Evolutionary conservation across 2,329 filamentous ascomycete species (phyloP).

Genomic region (Epichloe coenophiala): DNA sequence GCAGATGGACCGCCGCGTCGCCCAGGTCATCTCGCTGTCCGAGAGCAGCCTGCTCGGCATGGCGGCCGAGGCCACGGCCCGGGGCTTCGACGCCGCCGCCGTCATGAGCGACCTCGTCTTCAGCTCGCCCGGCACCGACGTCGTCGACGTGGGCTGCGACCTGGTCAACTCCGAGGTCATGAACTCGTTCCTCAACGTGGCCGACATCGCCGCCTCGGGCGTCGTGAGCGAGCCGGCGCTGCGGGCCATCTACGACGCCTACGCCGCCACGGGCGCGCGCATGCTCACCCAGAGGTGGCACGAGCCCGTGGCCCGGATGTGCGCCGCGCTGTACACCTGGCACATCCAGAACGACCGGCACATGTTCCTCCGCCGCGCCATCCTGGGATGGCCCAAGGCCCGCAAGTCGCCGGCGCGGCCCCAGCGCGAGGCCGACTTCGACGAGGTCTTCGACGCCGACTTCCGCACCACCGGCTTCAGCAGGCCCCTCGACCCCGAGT

Average conservation of each 20-base stretch:
- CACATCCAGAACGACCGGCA: conserved; percentile 20
- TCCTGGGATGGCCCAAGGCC: conserved; percentile 17
- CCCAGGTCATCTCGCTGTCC: conserved; percentile 9
- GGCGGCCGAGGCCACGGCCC: conserved; percentile 9
- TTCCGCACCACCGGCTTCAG: conserved; percentile 15
- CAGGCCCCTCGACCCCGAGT: conserved; percentile 8
- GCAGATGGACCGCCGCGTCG: conserved; percentile 6
- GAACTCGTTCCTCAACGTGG: conserved; percentile 10
- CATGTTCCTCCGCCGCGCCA: conserved; percentile 18
- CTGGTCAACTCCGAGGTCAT: conserved; percentile 11
- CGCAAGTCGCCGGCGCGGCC: conserved; percentile 12
- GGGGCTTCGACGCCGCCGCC: conserved; percentile 10
- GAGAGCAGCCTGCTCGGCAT: conserved; percentile 12
- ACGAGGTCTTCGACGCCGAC: conserved; percentile 17
- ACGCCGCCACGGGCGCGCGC: conserved; percentile 11
- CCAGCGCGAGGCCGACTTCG: conserved; percentile 16
- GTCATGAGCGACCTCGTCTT: conserved; percentile 11
- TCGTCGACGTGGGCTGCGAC: conserved; percentile 11
- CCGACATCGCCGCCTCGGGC: conserved; percentile 9
- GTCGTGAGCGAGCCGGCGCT: conserved; percentile 10
- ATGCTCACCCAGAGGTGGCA: conserved; percentile 19
- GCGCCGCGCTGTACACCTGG: conserved; percentile 18
- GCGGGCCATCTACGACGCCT: conserved; percentile 10
- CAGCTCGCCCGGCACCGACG: conserved; percentile 10
- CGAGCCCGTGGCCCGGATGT: conserved; percentile 19